phyloP scores from a whole-genome alignment of 768 basidiomycete genomes.

The Kockovaella imperatae region DNA sequence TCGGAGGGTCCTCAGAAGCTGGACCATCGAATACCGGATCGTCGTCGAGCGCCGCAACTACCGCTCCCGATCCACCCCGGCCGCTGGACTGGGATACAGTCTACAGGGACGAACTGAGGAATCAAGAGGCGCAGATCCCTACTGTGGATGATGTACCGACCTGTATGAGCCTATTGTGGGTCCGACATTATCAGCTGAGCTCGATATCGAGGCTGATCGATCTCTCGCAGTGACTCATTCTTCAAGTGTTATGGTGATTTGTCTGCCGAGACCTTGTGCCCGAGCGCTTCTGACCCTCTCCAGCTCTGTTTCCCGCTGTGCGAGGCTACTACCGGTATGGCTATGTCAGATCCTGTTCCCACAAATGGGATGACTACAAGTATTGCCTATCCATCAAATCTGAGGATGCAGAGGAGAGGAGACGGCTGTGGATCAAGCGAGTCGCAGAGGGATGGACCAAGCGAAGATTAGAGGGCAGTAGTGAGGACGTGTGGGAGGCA shows the following conservation, averaged over 20 bases:
- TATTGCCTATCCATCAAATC: conserved; percentile 81
- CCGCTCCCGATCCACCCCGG: background rate
- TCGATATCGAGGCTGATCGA: conserved; percentile 3
- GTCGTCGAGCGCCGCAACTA: background rate
- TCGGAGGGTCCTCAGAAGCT: background rate
- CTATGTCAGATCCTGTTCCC: conserved; percentile 58
- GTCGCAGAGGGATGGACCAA: conserved; percentile 93
- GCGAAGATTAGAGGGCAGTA: conserved; percentile 65
- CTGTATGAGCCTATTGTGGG: conserved; percentile 58
- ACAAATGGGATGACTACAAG: conserved; percentile 86
- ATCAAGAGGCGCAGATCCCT: conserved; percentile 51
- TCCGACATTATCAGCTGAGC: conserved; percentile 56
- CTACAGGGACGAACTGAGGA: conserved; percentile 34
- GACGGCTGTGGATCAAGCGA: conserved; percentile 74
- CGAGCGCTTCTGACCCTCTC: no score
- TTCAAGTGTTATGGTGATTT: conserved; percentile 46
- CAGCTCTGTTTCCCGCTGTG: conserved; percentile 60
- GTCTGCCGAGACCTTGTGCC: no score
- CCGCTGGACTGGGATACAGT: conserved; percentile 21
- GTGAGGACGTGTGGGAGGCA: conserved; percentile 91
- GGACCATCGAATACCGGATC: background rate
- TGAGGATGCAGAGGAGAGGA: conserved; percentile 64
- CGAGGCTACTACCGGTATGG: conserved; percentile 83
- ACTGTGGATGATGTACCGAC: conserved; percentile 70
- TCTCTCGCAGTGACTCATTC: conserved; percentile 44